Evolutionary conservation across 352 stramenopile species (phyloP).

Genomic region (Phytophthora tubulina): DNA sequence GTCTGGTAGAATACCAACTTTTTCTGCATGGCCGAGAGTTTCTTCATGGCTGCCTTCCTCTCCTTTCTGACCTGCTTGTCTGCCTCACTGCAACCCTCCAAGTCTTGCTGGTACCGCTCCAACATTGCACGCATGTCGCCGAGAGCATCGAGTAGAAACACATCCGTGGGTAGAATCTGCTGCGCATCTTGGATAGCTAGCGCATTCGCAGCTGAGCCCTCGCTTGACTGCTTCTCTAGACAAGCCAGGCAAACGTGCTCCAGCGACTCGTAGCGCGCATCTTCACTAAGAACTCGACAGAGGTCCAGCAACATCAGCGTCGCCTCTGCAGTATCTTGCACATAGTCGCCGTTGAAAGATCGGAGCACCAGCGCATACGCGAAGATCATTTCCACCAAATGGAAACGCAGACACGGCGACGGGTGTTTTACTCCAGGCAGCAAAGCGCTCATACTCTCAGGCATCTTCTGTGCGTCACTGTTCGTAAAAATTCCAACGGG

Average conservation of each 20-base stretch:
- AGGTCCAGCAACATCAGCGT: slow-evolving; percentile 55
- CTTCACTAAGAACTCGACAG: slow-evolving; percentile 56
- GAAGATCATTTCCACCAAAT: slow-evolving; percentile 78
- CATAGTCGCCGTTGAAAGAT: slow-evolving; percentile 82
- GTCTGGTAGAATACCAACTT: slow-evolving; percentile 74
- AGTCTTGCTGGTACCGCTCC: slow-evolving; percentile 38
- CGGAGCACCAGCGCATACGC: slow-evolving; percentile 77
- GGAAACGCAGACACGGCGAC: slow-evolving; percentile 58
- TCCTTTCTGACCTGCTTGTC: slow-evolving; percentile 41
- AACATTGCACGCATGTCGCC: slow-evolving; percentile 62
- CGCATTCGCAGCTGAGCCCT: slow-evolving; percentile 27
- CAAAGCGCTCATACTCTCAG: slow-evolving; percentile 42
- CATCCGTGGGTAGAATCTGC: slow-evolving; percentile 42
- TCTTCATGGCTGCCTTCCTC: slow-evolving; percentile 35
- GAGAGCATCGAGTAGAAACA: slow-evolving; percentile 79
- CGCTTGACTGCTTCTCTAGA: slow-evolving; percentile 40
- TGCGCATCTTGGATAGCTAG: slow-evolving; percentile 57
- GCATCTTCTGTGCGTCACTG: slow-evolving; percentile 46
- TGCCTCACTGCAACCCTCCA: slow-evolving; percentile 19
- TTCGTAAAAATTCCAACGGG: slow-evolving; percentile 62
- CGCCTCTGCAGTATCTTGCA: slow-evolving; percentile 63
- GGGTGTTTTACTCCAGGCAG: slow-evolving; percentile 40
- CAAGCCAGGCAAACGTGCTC: slow-evolving; percentile 57
- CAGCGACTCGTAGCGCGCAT: slow-evolving; percentile 58
- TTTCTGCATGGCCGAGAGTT: slow-evolving; percentile 46